A percentile compares a stretch with the other conserved stretches of the same genome.
These are phyloP conservation scores for Trichoderma sp. DNA, from an alignment of 2,329 filamentous ascomycete species.

Conservation along the genomic window DNA sequence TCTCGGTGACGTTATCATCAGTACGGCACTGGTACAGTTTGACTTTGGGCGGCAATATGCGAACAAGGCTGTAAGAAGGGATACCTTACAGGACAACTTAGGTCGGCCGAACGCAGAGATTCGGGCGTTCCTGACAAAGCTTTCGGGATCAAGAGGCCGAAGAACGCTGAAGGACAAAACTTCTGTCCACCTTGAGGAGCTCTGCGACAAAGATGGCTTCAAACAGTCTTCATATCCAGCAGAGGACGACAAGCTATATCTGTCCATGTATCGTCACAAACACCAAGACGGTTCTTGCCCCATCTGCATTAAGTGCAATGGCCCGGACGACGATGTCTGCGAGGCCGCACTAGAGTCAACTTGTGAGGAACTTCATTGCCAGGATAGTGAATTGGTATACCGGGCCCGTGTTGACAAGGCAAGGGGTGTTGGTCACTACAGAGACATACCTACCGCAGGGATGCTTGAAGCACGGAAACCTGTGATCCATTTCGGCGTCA, in stretches of 20 bases:
- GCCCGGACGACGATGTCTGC: background rate
- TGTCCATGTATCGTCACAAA: background rate
- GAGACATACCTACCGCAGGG: background rate
- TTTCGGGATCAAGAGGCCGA: conserved; percentile 9
- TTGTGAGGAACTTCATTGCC: background rate
- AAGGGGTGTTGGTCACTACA: background rate
- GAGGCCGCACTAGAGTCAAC: background rate
- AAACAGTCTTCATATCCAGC: background rate
- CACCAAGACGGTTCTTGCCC: background rate
- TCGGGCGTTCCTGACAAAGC: conserved; percentile 26
- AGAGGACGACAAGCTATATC: background rate
- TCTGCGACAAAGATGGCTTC: background rate
- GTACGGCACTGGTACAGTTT: conserved; percentile 29
- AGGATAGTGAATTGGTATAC: background rate
- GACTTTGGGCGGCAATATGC: conserved; percentile 30
- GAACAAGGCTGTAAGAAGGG: conserved; percentile 24
- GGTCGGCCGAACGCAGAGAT: conserved; percentile 26
- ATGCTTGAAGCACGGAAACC: background rate
- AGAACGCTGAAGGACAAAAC: conserved; percentile 4
- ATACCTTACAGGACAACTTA: conserved; percentile 24
- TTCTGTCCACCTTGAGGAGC: background rate
- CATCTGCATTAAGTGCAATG: background rate
- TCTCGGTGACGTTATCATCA: conserved; percentile 31
- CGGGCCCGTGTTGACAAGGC: background rate
- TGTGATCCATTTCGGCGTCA: conserved; percentile 30